Evolutionary conservation across 2,329 filamentous ascomycete genomes (phyloP), one percentile per base, ranked within the genome.

Genomic region (Didymosphaeria variabile): DNA sequence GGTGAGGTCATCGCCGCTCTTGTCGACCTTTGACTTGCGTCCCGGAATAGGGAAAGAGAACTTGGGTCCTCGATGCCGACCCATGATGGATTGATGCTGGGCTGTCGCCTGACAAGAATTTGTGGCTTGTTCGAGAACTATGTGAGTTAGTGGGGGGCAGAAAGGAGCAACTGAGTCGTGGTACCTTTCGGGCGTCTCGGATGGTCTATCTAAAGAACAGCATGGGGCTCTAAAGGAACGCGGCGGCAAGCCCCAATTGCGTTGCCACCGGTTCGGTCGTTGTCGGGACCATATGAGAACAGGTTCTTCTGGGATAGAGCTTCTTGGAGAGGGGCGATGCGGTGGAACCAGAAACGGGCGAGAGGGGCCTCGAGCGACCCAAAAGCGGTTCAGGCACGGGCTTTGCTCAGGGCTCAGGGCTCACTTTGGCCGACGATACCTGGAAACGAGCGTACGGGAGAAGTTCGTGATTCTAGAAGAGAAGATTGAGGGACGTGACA

Each of bases 1-100:
- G 36, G 19, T n/a, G 47, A 58, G 46, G 36, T 51, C 47, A 68
- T 59, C 23, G 67, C 71, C 64, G 63, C 60, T 65, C 55, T 68
- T 58, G 55, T 72, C 66, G 31, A 50, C 40, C 51, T 70, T 72
- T 45, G 59, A 63, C 50, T 66, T 72, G 52, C 74, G 73, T 26
- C 76, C 73, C 21, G 76, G 76, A 15, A 78, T 60, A 42, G 76
- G 72, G 69, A 79, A 79, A 65, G 73, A 77, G 66, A 79, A 78
- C 63, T 75, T 76, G 44, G 70, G 64, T n/a, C 65, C 67, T 46
- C 65, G 69, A 59, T 63, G 54, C 38, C 68, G 70, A 54, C 67
- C 74, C 76, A 77, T 77, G 61, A 42, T 71, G 69, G 21, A 31
- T 42, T 42, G 46, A 58, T 57, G 57, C 34, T 58, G 62, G 50